Conservation (phyloP, 495 filamentous ascomycete genomes). For the Penicillium tannophilum region DNA sequence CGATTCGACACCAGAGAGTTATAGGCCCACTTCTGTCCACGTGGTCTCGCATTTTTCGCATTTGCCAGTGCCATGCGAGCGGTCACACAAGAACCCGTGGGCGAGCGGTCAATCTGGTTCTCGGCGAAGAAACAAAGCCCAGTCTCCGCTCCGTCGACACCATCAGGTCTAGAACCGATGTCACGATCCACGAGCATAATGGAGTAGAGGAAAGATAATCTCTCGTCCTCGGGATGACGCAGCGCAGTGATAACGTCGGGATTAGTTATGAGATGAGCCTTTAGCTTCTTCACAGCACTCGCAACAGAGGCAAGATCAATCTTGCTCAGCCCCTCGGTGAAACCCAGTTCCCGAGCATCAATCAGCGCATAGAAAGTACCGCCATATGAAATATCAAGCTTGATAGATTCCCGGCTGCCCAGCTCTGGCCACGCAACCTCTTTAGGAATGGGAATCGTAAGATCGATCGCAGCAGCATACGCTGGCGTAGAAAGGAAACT, state of each 20-base stretch:
- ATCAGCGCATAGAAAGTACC: constrained; percentile 32
- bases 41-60: constrained; percentile 17
- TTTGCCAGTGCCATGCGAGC: constrained; percentile 27
- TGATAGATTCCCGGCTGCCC: neutral
- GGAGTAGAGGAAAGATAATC: constrained; percentile 24
- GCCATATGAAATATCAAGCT: constrained; percentile 22
- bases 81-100: constrained; percentile 29
- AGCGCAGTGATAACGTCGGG: constrained; percentile 18
- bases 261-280: constrained; percentile 16
- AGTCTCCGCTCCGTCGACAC: constrained; percentile 13
- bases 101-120: constrained; percentile 32
- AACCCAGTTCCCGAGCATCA: constrained; percentile 23
- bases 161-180: neutral
- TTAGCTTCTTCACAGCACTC: constrained; percentile 17
- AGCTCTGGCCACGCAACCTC: constrained; percentile 29
- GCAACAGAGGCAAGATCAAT: constrained; percentile 20
- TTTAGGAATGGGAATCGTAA: constrained; percentile 21
- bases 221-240: constrained; percentile 20
- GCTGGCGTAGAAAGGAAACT: constrained; percentile 30
- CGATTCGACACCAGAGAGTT: constrained; percentile 25
- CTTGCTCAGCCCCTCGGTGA: constrained; percentile 12
- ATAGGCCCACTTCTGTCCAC: constrained; percentile 27
- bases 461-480: constrained; percentile 18
- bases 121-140: constrained; percentile 30
- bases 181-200: constrained; percentile 7